Evolutionary conservation across 441 rosid species (phyloP), one percentile per base, ranked within the genome.

Genomic region (Jatropha podagrica): DNA sequence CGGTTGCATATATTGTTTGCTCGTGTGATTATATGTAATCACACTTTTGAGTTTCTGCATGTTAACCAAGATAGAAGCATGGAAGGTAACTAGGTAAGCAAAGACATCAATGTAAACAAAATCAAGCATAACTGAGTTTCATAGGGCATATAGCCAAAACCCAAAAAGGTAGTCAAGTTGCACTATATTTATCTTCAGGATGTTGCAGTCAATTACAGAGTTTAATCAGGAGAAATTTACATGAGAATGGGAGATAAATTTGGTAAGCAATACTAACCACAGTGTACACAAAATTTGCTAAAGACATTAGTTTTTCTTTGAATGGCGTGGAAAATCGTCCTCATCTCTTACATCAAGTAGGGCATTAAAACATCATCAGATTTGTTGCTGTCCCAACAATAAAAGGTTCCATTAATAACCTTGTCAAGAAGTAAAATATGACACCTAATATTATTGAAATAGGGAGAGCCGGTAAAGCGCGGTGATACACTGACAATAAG

Each of bases 381-480:
- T 92, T 92, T 61, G 99, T 90, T 12, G 97, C 76, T 63, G 83
- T 78, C 71, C 98, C 96, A 11, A 95, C 98, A 71, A 95, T 83
- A 80, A 91, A 92, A 17, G 99, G 98, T 79, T 95, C 99, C 96
- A 93, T 88, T 81, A 93, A 76, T 73, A 95, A 81, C 74, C 96
- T 86, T 23, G 99, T 95, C 87, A 93, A 85, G 90, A 95, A 95
- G 86, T 95, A 95, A 78, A 95, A 95, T 69, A 90, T 58, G 69
- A 93, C 88, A 54, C 98, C 99, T 71, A 95, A 74, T 73, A 91
- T 74, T 77, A 93, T 93, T 12, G 98, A 95, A 69, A 95, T 90
- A 20, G 99, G 99, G 71, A 95, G 99, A 38, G 99, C 99, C 15
- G 98, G 98, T 73, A 95, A 83, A 74, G 97, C 99, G 79, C 78